Percentiles rank a stretch among this genome's conserved stretches.
Conservation (phyloP, 176 grass and related monocot genomes). For the Avena sativa region DNA sequence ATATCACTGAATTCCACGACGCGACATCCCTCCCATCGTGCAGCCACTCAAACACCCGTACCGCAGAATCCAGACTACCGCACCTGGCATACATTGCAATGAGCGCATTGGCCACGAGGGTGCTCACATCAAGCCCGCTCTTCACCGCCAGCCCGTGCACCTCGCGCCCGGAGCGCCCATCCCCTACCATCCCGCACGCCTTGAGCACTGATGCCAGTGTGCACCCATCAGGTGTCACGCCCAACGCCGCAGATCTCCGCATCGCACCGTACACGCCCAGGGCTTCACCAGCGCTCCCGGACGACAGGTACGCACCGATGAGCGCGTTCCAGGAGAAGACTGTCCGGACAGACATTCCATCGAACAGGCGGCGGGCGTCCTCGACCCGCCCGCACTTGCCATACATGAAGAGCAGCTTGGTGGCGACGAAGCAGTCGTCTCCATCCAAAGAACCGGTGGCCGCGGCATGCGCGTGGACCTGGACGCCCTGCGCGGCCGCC, state of each 20-base stretch:
- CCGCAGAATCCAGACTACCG: slow-evolving; percentile 57
- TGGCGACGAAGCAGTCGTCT: slow-evolving; percentile 62
- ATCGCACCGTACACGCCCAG: slow-evolving; percentile 54
- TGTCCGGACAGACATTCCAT: slow-evolving; percentile 69
- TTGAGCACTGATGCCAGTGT: slow-evolving; percentile 81
- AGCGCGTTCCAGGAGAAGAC: slow-evolving; percentile 95
- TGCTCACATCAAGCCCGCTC: slow-evolving; percentile 51
- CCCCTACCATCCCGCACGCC: slow-evolving; percentile 55
- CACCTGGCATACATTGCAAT: slow-evolving; percentile 91
- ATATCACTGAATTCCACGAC: slow-evolving; percentile 91
- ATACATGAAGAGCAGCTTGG: slow-evolving; percentile 90
- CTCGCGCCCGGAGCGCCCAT: slow-evolving; percentile 52
- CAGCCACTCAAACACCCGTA: slow-evolving; percentile 70
- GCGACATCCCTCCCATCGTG: slow-evolving; percentile 55
- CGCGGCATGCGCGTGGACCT: slow-evolving; percentile 67
- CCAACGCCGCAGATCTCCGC: slow-evolving; percentile 31
- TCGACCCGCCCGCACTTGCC: slow-evolving; percentile 64
- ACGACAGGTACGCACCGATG: slow-evolving; percentile 67
- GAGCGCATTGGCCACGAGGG: slow-evolving; percentile 79
- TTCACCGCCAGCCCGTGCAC: slow-evolving; percentile 70
- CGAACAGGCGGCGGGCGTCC: slow-evolving; percentile 68
- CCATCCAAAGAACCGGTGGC: slow-evolving; percentile 43
- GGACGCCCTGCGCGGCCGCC: slow-evolving; percentile 54
- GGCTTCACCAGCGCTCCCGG: slow-evolving; percentile 39
- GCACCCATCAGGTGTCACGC: slow-evolving; percentile 67